Evolutionary conservation across 2,329 filamentous ascomycete species (phyloP).

Genomic region (Monilinia fructigena): DNA sequence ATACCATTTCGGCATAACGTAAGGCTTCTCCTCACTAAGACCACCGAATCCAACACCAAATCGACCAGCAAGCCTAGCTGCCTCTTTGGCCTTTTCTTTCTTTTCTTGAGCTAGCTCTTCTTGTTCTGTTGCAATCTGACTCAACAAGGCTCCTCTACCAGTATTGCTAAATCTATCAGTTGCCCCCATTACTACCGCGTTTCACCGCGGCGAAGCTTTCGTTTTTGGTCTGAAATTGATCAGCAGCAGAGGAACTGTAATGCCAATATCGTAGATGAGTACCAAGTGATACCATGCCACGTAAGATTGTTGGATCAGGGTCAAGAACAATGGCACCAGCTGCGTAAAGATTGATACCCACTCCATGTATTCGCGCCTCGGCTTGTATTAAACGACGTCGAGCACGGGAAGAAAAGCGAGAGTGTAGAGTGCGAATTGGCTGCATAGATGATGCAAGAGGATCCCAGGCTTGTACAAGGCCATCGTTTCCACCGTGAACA

Average conservation of each 20-base stretch:
- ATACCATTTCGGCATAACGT: slow-evolving; percentile 64
- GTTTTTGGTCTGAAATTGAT: slow-evolving; percentile 71
- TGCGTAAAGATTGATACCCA: slow-evolving; percentile 74
- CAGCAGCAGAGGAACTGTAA: slow-evolving; percentile 77
- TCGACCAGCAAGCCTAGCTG: slow-evolving; percentile 68
- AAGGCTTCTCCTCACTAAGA: slow-evolving; percentile 63
- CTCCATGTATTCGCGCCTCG: slow-evolving; percentile 63
- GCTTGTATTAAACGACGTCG: slow-evolving; percentile 71
- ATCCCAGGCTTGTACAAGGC: slow-evolving; percentile 95
- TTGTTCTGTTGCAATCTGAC: slow-evolving; percentile 84
- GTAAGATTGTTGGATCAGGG: slow-evolving; percentile 78
- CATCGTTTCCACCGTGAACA: slow-evolving; percentile 91
- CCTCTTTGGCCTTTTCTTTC: slow-evolving; percentile 63
- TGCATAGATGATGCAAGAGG: slow-evolving; percentile 76
- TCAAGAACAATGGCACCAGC: slow-evolving; percentile 84
- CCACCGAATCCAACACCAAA: slow-evolving; percentile 80
- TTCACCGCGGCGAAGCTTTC: slow-evolving; percentile 64
- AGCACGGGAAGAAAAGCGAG: slow-evolving; percentile 76
- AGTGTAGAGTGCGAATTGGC: slow-evolving; percentile 83
- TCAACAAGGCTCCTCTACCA: slow-evolving; percentile 68
- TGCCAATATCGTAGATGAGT: slow-evolving; percentile 90
- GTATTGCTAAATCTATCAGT: slow-evolving; percentile 58
- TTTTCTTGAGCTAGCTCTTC: slow-evolving; percentile 75
- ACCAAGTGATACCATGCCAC: slow-evolving; percentile 84
- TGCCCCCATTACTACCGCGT: slow-evolving; percentile 57